Evolutionary conservation across 2,329 filamentous ascomycete genomes (phyloP).

Genomic region (Chaetomium strumarium): DNA sequence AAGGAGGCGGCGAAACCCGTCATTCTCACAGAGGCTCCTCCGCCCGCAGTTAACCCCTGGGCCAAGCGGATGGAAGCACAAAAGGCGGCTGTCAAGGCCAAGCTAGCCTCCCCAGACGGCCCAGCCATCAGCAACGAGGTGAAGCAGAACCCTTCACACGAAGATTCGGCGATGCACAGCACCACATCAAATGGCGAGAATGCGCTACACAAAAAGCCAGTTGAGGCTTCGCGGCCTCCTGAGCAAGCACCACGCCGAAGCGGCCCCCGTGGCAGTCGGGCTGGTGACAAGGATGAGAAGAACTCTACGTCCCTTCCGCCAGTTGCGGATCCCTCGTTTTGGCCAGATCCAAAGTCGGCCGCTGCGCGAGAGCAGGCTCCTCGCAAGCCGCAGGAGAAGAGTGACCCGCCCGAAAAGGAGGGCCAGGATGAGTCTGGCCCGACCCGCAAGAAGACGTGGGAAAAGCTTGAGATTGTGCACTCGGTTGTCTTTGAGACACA

Average conservation of each 20-base stretch:
- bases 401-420: constrained; percentile 58
- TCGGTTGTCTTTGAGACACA: constrained; percentile 83
- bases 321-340: constrained; percentile 70
- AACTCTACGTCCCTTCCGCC: constrained; percentile 44
- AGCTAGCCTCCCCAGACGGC: constrained; percentile 25
- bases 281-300: constrained; percentile 39
- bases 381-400: constrained; percentile 63
- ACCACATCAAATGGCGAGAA: constrained; percentile 28
- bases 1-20: constrained; percentile 50
- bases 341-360: constrained; percentile 84
- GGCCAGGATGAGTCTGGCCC: constrained; percentile 48
- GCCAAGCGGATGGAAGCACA: constrained; percentile 66
- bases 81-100: constrained; percentile 46
- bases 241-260: constrained; percentile 37
- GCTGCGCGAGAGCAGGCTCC: constrained; percentile 65
- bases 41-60: constrained; percentile 86
- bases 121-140: constrained; percentile 34
- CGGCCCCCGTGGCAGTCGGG: constrained; percentile 41
- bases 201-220: constrained; percentile 38
- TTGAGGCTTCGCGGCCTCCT: constrained; percentile 36
- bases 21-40: constrained; percentile 71
- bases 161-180: constrained; percentile 23
- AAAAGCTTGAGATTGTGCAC: constrained; percentile 62
- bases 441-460: constrained; percentile 71
- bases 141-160: constrained; percentile 32